A percentile compares a stretch with the other conserved stretches of the same genome.
Evolutionary conservation across 306 rosid genomes (phyloP).

Genomic region (Quercus rubra): DNA sequence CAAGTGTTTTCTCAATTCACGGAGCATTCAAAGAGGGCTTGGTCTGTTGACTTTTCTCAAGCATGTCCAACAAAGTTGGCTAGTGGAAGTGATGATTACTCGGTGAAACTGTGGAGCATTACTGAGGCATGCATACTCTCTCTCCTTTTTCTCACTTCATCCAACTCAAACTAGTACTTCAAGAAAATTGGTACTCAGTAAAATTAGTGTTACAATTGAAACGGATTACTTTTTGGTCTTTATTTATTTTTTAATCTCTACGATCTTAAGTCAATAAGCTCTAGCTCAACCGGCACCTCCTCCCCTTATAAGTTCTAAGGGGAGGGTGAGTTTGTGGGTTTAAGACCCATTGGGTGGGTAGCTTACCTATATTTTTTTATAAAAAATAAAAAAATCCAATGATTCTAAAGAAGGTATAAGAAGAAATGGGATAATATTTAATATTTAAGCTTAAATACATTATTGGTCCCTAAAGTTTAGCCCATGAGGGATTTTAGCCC

Average conservation of each 20-base stretch:
- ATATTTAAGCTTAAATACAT: not conserved
- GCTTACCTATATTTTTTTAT: too few species aligned
- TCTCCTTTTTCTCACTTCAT: constrained; percentile 6
- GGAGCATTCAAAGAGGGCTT: constrained; percentile 82
- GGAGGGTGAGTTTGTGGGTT: too few species aligned
- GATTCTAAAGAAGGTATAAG: not conserved
- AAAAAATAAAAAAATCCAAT: too few species aligned
- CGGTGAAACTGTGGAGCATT: constrained; percentile 87
- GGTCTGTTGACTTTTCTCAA: constrained; percentile 91
- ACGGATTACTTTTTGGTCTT: not conserved
- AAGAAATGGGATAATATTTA: not conserved
- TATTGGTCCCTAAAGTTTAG: too few species aligned
- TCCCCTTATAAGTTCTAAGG: too few species aligned
- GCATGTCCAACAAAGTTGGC: constrained; percentile 90
- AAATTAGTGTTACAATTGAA: not conserved
- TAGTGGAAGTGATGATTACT: constrained; percentile 91
- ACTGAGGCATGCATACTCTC: constrained; percentile 61
- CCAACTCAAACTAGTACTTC: not conserved
- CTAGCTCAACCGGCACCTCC: too few species aligned
- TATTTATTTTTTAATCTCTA: not conserved
- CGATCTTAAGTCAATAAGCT: not conserved
- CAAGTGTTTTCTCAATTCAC: constrained; percentile 67
- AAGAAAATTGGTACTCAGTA: not conserved
- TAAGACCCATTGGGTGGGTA: too few species aligned
- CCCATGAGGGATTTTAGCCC: too few species aligned